phyloP scores from a whole-genome alignment of 148 eudicot species.

The Mesembryanthemum crystallinum region DNA sequence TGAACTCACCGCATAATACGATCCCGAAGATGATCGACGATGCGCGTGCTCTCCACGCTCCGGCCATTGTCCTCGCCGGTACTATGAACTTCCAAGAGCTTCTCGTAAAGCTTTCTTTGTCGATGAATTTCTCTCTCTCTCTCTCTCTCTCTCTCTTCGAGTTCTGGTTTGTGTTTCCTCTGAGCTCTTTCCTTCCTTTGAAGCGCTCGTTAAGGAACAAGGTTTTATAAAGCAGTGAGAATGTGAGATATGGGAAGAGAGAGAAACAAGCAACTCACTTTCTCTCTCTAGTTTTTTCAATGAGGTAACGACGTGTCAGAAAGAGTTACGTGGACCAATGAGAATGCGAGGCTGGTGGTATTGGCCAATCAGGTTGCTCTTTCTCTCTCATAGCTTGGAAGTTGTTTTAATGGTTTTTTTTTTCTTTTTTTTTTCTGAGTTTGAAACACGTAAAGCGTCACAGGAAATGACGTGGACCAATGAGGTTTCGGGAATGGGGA shows the following conservation, averaged over 20 bases:
- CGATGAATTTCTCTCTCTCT: constrained; percentile 1
- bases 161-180: background rate
- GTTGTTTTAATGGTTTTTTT: background rate
- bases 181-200: background rate
- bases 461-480: constrained; percentile 43
- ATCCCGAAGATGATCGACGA: constrained; percentile 42
- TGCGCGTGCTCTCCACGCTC: constrained; percentile 44
- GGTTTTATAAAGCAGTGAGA: background rate
- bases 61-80: constrained; percentile 30
- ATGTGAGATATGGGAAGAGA: constrained; percentile 3
- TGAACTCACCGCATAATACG: constrained; percentile 48
- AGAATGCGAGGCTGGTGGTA: background rate
- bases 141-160: background rate
- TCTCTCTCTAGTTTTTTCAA: too few species aligned
- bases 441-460: constrained; percentile 29
- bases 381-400: background rate
- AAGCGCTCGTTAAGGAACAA: background rate
- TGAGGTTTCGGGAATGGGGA: background rate
- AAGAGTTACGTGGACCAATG: constrained; percentile 56
- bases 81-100: background rate
- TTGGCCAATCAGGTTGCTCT: constrained; percentile 28
- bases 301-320: constrained; percentile 37
- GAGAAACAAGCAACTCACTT: too few species aligned
- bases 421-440: background rate
- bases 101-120: background rate